Conservation (phyloP, 768 basidiomycete species). For the Boletus edulis region DNA sequence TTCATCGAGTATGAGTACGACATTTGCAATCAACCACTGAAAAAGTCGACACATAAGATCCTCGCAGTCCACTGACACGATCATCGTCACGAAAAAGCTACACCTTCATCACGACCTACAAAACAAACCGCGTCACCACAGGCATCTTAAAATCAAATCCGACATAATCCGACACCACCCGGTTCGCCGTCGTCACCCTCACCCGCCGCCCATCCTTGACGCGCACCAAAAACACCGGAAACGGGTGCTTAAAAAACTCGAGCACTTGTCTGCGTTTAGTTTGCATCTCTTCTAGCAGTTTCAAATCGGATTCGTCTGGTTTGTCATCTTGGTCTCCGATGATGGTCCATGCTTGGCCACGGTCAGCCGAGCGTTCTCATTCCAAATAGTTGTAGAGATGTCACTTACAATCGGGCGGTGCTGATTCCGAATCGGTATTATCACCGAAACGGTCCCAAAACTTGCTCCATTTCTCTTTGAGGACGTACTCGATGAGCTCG, state of each 20-base stretch:
- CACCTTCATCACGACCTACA: neutral
- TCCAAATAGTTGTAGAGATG: neutral
- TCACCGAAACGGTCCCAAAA: neutral
- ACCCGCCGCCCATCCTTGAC: constrained; percentile 11
- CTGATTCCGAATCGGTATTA: neutral
- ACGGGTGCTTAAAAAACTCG: constrained; percentile 12
- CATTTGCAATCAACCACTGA: too few relatives aligned
- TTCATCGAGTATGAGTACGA: too few relatives aligned
- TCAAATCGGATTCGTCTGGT: neutral
- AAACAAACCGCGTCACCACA: constrained; percentile 13
- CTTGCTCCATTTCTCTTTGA: neutral
- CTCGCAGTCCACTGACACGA: too few relatives aligned
- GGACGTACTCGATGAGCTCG: constrained; percentile 16
- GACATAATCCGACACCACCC: constrained; percentile 12
- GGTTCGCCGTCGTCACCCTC: constrained; percentile 13
- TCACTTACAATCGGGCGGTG: neutral
- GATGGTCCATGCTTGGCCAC: neutral
- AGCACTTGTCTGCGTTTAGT: constrained; percentile 18
- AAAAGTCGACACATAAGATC: too few relatives aligned
- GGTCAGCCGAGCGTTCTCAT: neutral
- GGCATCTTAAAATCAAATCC: constrained; percentile 17
- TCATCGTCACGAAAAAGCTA: too few relatives aligned
- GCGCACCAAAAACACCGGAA: constrained; percentile 19
- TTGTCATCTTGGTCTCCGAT: neutral
- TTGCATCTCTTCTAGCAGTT: constrained; percentile 10